Conservation (phyloP, 2,329 filamentous ascomycete species). For the Sclerotinia trifoliorum region DNA sequence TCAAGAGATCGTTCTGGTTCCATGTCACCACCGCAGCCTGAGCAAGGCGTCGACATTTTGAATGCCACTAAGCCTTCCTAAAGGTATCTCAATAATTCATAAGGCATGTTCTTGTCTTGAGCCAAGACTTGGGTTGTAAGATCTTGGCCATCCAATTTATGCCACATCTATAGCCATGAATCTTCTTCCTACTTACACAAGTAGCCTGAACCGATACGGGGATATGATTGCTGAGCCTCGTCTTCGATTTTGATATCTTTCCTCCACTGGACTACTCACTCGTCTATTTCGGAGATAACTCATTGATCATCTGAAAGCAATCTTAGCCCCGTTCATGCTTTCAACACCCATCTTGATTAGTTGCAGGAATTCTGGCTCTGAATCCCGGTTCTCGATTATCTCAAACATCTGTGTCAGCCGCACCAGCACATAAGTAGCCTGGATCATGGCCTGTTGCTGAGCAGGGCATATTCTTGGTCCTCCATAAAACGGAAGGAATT, state of each 20-base stretch:
- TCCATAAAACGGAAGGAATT: slow-evolving; percentile 72
- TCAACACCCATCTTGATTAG: slow-evolving; percentile 12
- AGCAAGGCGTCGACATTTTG: no score
- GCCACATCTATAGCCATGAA: background rate
- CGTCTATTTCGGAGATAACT: background rate
- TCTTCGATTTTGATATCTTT: background rate
- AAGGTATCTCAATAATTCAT: background rate
- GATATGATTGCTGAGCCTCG: background rate
- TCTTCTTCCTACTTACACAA: background rate
- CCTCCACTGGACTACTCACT: no score
- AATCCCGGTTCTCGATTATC: slow-evolving; percentile 22
- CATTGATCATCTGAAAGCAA: background rate
- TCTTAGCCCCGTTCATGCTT: slow-evolving; percentile 4
- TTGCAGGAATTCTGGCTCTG: slow-evolving; percentile 16
- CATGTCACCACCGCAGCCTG: no score
- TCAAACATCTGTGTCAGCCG: slow-evolving; percentile 19
- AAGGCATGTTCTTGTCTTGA: background rate
- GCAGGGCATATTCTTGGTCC: slow-evolving; percentile 59
- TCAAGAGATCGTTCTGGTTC: background rate
- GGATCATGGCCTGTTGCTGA: slow-evolving; percentile 23
- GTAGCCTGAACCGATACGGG: background rate
- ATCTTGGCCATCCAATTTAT: no score
- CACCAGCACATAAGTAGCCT: slow-evolving; percentile 22
- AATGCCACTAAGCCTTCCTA: background rate
- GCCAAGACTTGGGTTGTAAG: no score